Evolutionary conservation across 768 basidiomycete species (phyloP).

Genomic region (Mycena latifolia): DNA sequence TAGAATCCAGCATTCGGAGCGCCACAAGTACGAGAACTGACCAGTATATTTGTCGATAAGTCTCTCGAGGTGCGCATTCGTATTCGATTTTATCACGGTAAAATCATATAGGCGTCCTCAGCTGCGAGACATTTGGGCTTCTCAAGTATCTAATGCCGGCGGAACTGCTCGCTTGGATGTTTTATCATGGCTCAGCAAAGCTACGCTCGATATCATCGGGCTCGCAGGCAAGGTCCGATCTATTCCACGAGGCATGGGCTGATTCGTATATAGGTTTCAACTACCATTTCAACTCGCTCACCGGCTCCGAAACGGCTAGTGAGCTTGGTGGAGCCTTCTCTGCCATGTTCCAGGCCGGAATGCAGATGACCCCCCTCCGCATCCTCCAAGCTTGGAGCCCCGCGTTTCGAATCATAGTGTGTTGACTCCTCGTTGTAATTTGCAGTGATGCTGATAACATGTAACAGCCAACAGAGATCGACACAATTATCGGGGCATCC

Average conservation of each 20-base stretch:
- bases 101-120: too few species aligned
- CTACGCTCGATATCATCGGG: slow-evolving; percentile 64
- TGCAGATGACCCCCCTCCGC: slow-evolving; percentile 43
- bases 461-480: slow-evolving; percentile 41
- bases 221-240: slow-evolving; percentile 40
- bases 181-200: slow-evolving; percentile 61
- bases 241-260: too few species aligned
- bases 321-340: slow-evolving; percentile 16
- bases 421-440: too few species aligned
- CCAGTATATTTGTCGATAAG: slow-evolving; percentile 55
- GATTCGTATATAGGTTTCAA: slow-evolving; percentile 24
- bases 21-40: slow-evolving; percentile 56
- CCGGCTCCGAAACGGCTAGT: too few species aligned
- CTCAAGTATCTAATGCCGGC: slow-evolving; percentile 37
- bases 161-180: slow-evolving; percentile 53
- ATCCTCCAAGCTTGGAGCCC: slow-evolving; percentile 45
- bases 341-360: slow-evolving; percentile 52
- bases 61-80: slow-evolving; percentile 45
- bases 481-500: slow-evolving; percentile 10
- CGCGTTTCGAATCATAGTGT: slow-evolving; percentile 44
- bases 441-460: too few species aligned
- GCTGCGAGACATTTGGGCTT: slow-evolving; percentile 51
- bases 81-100: too few species aligned
- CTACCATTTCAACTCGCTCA: too few species aligned
- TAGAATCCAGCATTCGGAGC: slow-evolving; percentile 58